These are phyloP conservation scores for Huntiella bhutanensis DNA, from an alignment of 2,329 filamentous ascomycete genomes.

Conservation along the genomic window DNA sequence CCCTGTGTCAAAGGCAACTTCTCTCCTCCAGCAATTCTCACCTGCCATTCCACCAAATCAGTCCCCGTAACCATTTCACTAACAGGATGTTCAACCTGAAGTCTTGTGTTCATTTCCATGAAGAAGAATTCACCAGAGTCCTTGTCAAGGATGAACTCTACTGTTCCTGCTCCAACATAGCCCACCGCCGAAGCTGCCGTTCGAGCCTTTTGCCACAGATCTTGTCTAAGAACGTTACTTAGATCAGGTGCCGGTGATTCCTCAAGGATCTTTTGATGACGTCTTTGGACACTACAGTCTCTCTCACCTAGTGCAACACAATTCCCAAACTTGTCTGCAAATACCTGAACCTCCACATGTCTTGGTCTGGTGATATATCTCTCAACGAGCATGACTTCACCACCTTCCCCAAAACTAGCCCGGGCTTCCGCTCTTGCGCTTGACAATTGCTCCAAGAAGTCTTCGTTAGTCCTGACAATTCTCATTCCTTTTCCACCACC, in stretches of 20 bases:
- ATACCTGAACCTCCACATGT: slow-evolving; percentile 81
- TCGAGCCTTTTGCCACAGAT: slow-evolving; percentile 47
- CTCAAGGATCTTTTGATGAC: slow-evolving; percentile 83
- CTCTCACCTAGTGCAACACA: slow-evolving; percentile 73
- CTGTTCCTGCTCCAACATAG: slow-evolving; percentile 80
- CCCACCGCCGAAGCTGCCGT: slow-evolving; percentile 53
- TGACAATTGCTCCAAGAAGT: slow-evolving; percentile 51
- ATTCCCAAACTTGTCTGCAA: slow-evolving; percentile 63
- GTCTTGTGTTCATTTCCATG: slow-evolving; percentile 67
- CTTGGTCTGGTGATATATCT: slow-evolving; percentile 60
- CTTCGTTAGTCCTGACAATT: slow-evolving; percentile 47
- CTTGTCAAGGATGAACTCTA: slow-evolving; percentile 81
- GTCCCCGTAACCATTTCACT: slow-evolving; percentile 52
- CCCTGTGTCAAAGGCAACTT: slow-evolving; percentile 35
- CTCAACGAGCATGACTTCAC: slow-evolving; percentile 70
- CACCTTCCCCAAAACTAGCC: slow-evolving; percentile 61
- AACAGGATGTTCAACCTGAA: slow-evolving; percentile 95
- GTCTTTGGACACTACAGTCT: slow-evolving; percentile 70
- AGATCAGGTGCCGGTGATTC: slow-evolving; percentile 65
- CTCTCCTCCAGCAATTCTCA: slow-evolving; percentile 49
- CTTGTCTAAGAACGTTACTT: slow-evolving; percentile 35
- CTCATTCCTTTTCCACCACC: slow-evolving; percentile 76
- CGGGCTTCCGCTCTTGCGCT: slow-evolving; percentile 58
- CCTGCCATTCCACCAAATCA: slow-evolving; percentile 86
- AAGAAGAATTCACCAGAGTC: slow-evolving; percentile 65